Evolutionary conservation across 1,284 basidiomycete species (phyloP), one percentile per base, ranked within the genome.

Genomic region (Tranzscheliella williamsii): DNA sequence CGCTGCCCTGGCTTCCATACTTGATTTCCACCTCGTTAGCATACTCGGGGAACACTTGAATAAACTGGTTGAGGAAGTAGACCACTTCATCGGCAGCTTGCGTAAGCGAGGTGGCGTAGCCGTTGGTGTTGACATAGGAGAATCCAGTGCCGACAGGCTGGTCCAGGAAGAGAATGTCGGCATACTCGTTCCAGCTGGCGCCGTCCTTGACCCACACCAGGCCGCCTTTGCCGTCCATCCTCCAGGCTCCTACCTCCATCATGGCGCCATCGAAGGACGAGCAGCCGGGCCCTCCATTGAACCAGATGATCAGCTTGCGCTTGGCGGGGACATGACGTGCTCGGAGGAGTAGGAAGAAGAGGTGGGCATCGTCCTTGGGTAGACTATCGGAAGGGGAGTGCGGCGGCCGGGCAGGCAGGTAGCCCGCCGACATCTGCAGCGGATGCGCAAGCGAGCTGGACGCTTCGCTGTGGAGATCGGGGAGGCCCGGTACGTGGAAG

Each of bases 141-240:
- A 90, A 89, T 7, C 94, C 94, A 8, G 94, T 97, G 5, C 94
- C 94, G 4, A 89, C 90, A 29, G 94, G 94, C 79, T 98, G 94
- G 79, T 98, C 94, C 52, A 98, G 91, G 73, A 90, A 98, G 48
- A 98, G 85, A 79, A 98, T 86, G 36, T 90, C 94, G n/a, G 90
- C 88, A 75, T 94, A 98, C 78, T 98, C 95, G 78, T 98, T 94
- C 94, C 94, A 99, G 5, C 92, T 92, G 21, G 91, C 92, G 26
- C 93, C 87, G 6, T 85, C 82, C 31, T 48, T 45, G 29, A 68
- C 63, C 42, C 86, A 84, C 60, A 85, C 84, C 49, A 96, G 82
- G 13, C 87, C 86, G 20, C 88, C 88, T n/a, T 87, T 81, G 5
- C 85, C 86, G 78, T 90, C 87, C 65, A 87, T 61, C 17, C 70